phyloP scores from a whole-genome alignment of 2,329 filamentous ascomycete species.

The Paradendryphiella salina region DNA sequence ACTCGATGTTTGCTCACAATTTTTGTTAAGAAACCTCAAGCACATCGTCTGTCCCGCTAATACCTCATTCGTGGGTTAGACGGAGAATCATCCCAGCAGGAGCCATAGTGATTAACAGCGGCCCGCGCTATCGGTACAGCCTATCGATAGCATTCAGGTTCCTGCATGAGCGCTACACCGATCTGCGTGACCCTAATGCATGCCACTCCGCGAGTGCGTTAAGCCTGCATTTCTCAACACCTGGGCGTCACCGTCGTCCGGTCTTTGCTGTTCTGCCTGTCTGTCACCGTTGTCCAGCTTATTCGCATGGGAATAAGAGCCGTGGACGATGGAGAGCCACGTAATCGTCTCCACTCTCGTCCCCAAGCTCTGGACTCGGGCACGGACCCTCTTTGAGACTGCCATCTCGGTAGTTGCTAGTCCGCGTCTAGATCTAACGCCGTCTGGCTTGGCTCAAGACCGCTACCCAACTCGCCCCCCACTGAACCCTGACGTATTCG shows the following conservation, averaged over 20 bases:
- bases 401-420: not conserved
- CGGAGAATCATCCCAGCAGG: conserved; percentile 3
- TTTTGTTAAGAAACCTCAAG: not conserved
- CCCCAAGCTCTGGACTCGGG: not conserved
- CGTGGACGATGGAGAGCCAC: not conserved
- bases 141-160: conserved; percentile 21
- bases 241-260: too few relatives aligned
- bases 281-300: too few relatives aligned
- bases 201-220: not conserved
- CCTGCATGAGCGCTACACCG: conserved; percentile 25
- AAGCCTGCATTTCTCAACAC: too few relatives aligned
- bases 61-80: not conserved
- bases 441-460: too few relatives aligned
- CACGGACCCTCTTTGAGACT: not conserved
- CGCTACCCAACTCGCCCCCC: too few relatives aligned
- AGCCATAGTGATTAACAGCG: not conserved
- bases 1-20: not conserved
- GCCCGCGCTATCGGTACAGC: conserved; percentile 10
- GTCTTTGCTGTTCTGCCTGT: too few relatives aligned
- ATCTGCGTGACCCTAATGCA: conserved; percentile 1
- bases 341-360: conserved; percentile 8
- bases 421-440: not conserved
- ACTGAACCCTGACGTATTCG: too few relatives aligned
- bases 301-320: too few relatives aligned
- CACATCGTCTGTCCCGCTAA: not conserved